Evolutionary conservation across 2,329 filamentous ascomycete species (phyloP).

Genomic region (Claviceps pazoutovae): DNA sequence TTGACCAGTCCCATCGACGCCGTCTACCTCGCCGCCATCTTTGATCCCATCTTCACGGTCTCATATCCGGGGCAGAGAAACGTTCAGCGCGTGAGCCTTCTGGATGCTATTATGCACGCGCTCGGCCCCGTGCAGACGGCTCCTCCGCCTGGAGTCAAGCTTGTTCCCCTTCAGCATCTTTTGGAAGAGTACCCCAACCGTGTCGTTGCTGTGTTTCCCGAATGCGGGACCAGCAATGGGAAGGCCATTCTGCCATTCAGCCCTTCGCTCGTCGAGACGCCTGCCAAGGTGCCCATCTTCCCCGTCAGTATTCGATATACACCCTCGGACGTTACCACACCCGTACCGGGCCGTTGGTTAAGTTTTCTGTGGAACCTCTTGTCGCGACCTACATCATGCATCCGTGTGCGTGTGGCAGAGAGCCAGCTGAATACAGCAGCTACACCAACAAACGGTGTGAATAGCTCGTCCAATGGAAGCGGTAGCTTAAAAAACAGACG

Average conservation of each 20-base stretch:
- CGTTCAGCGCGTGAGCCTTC: constrained; percentile 64
- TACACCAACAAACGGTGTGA: constrained; percentile 20
- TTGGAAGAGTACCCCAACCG: constrained; percentile 55
- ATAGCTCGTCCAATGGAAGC: constrained; percentile 11
- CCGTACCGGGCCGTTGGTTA: constrained; percentile 59
- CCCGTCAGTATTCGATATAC: constrained; percentile 84
- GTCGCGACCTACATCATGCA: constrained; percentile 72
- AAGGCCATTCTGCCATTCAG: constrained; percentile 76
- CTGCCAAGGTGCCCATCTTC: constrained; percentile 62
- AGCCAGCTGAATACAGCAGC: constrained; percentile 42
- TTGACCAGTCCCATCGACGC: constrained; percentile 89
- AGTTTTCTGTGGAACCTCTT: constrained; percentile 77
- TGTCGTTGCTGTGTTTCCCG: constrained; percentile 77
- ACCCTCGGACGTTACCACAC: constrained; percentile 79
- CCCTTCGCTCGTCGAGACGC: constrained; percentile 57
- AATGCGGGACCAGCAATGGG: constrained; percentile 89
- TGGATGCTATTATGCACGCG: constrained; percentile 60
- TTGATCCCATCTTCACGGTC: constrained; percentile 86
- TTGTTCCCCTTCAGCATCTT: constrained; percentile 51
- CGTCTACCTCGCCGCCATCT: constrained; percentile 87
- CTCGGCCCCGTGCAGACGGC: constrained; percentile 44
- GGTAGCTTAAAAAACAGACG: constrained; percentile 16
- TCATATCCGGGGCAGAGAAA: constrained; percentile 63
- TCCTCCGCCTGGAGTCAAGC: constrained; percentile 29
- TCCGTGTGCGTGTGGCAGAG: constrained; percentile 81